Conservation (phyloP, 176 grass and related monocot species). For the Carex littledalei region DNA sequence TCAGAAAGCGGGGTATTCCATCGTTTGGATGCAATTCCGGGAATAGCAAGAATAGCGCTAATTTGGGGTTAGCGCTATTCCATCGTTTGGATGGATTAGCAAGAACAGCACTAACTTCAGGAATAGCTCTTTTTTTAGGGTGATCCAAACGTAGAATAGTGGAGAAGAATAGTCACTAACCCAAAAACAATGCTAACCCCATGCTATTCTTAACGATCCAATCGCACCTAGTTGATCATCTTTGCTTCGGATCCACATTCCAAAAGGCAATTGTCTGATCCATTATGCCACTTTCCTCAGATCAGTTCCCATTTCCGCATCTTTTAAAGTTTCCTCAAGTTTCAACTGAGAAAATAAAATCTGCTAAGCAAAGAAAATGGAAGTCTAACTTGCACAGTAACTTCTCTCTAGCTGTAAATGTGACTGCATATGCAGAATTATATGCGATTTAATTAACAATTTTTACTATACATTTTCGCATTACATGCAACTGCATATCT, state of each 20-base stretch:
- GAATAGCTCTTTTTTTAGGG: too few relatives aligned
- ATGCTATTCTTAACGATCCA: not conserved
- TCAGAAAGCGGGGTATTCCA: not conserved
- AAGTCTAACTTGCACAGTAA: not conserved
- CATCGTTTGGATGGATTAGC: too few relatives aligned
- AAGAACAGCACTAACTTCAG: too few relatives aligned
- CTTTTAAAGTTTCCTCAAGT: not conserved
- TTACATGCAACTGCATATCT: not conserved
- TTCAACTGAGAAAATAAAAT: not conserved
- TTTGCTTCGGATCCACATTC: not conserved
- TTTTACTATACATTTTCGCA: not conserved
- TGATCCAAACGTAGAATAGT: too few relatives aligned
- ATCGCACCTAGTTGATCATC: not conserved
- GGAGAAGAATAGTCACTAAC: too few relatives aligned
- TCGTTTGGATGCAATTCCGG: too few relatives aligned
- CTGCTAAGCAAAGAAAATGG: not conserved
- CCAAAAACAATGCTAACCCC: too few relatives aligned
- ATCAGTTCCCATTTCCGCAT: not conserved
- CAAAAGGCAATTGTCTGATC: not conserved
- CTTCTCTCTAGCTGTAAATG: not conserved
- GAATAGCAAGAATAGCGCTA: too few relatives aligned
- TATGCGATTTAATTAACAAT: not conserved
- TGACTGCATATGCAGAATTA: not conserved
- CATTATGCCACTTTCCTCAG: not conserved
- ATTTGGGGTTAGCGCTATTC: too few relatives aligned